Evolutionary conservation across 2,329 filamentous ascomycete genomes (phyloP).

Genomic region (Furcasterigmium sp.): DNA sequence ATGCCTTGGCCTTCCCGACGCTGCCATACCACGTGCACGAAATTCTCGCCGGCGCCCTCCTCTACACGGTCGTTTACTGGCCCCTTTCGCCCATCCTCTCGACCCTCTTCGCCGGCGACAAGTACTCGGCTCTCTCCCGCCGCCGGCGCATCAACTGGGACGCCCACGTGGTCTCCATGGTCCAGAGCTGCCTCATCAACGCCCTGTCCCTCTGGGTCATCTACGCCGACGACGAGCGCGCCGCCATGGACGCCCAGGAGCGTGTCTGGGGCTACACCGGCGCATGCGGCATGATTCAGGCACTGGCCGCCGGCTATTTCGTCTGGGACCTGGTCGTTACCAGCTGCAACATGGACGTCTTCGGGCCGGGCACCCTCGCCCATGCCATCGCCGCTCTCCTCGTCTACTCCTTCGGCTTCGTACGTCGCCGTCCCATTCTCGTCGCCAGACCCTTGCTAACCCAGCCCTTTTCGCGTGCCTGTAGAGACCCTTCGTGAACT

Average conservation of each 20-base stretch:
- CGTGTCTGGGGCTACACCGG: slow-evolving; percentile 76
- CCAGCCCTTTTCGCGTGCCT: slow-evolving; percentile 8
- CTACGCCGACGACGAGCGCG: slow-evolving; percentile 61
- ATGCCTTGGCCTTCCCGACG: slow-evolving; percentile 55
- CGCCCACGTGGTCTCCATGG: slow-evolving; percentile 77
- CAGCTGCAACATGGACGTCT: slow-evolving; percentile 61
- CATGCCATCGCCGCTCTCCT: slow-evolving; percentile 70
- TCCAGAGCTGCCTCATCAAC: slow-evolving; percentile 72
- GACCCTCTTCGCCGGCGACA: slow-evolving; percentile 51
- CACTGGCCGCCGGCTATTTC: slow-evolving; percentile 76
- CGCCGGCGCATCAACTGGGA: slow-evolving; percentile 74
- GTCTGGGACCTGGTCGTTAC: slow-evolving; percentile 76
- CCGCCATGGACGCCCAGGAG: slow-evolving; percentile 59
- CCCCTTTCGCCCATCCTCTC: slow-evolving; percentile 65
- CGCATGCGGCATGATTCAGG: slow-evolving; percentile 66
- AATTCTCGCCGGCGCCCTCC: slow-evolving; percentile 56
- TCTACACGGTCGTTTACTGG: slow-evolving; percentile 65
- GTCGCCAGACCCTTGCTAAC: slow-evolving; percentile 11
- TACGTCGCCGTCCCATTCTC: slow-evolving; percentile 39
- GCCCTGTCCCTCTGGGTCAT: slow-evolving; percentile 70
- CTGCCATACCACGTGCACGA: slow-evolving; percentile 77
- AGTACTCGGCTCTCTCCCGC: slow-evolving; percentile 59
- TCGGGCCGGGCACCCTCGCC: slow-evolving; percentile 70
- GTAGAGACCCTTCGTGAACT: slow-evolving; percentile 84
- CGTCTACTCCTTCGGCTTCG: slow-evolving; percentile 75